Evolutionary conservation across 2,329 filamentous ascomycete genomes (phyloP).

Genomic region (Chrysoporthe austroafricana): DNA sequence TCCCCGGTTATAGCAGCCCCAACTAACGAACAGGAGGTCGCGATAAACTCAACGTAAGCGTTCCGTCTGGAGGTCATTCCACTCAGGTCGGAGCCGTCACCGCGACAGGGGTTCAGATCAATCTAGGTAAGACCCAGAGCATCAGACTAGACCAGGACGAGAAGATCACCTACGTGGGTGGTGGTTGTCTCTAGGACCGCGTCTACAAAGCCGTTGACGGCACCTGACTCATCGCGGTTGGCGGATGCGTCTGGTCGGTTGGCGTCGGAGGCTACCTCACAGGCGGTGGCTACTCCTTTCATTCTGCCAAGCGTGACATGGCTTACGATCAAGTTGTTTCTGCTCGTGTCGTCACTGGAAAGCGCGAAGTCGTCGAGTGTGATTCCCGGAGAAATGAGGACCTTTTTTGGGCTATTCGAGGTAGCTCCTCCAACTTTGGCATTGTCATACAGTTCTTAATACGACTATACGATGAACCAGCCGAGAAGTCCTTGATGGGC

Average conservation of each 20-base stretch:
- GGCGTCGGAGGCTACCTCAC: conserved; percentile 26
- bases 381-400: conserved; percentile 23
- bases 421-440: conserved; percentile 33
- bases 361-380: conserved; percentile 12
- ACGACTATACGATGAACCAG: conserved; percentile 11
- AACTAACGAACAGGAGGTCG: not conserved
- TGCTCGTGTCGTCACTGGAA: conserved; percentile 15
- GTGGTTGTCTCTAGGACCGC: conserved; percentile 20
- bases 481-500: conserved; percentile 4
- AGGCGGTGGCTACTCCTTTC: conserved; percentile 27
- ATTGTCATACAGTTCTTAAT: conserved; percentile 36
- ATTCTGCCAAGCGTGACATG: conserved; percentile 27
- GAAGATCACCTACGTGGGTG: not conserved
- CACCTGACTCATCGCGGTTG: conserved; percentile 25
- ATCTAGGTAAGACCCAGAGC: conserved; percentile 4
- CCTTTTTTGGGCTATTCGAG: conserved; percentile 30
- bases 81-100: conserved; percentile 7
- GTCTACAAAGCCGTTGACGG: conserved; percentile 29
- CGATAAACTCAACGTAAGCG: not conserved
- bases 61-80: conserved; percentile 10
- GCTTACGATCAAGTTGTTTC: conserved; percentile 25
- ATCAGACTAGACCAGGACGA: not conserved
- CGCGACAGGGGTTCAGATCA: conserved; percentile 7
- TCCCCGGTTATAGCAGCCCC: conserved; percentile 7
- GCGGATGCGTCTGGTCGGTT: conserved; percentile 27